These are phyloP conservation scores for Asclepias syriaca DNA, from an alignment of 257 asterid species.

Conservation along the genomic window DNA sequence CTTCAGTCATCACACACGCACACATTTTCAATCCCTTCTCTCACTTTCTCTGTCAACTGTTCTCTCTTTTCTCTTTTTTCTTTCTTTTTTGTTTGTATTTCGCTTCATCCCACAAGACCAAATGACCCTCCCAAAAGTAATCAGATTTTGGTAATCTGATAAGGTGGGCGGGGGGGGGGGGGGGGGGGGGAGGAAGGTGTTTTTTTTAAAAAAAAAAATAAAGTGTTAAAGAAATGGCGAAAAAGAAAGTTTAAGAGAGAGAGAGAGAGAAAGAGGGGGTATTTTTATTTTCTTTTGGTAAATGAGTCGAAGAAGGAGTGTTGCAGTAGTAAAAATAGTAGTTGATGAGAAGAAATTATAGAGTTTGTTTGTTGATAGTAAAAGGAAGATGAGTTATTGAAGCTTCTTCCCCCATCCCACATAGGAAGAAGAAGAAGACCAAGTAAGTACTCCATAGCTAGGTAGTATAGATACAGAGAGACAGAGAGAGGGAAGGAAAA, in stretches of 20 bases:
- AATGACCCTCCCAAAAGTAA: constrained; percentile 18
- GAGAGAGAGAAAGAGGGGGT: constrained; percentile 5
- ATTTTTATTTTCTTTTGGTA: background rate
- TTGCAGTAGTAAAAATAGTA: constrained; percentile 19
- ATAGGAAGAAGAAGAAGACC: background rate
- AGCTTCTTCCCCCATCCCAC: background rate
- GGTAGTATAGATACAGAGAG: constrained; percentile 14
- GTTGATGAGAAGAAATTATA: constrained; percentile 26
- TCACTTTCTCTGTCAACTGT: constrained; percentile 14
- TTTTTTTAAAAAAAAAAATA: background rate
- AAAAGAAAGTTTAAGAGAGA: constrained; percentile 11
- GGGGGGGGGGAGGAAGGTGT: constrained; percentile 7
- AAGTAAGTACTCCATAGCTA: constrained; percentile 4
- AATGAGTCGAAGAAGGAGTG: constrained; percentile 32
- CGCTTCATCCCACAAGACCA: constrained; percentile 26
- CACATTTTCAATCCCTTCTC: constrained; percentile 19
- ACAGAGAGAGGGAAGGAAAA: constrained; percentile 11
- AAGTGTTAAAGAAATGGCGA: constrained; percentile 5
- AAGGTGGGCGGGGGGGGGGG: background rate
- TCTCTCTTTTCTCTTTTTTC: constrained; percentile 7
- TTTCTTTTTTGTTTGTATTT: background rate
- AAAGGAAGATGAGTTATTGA: constrained; percentile 6
- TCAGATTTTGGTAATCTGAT: constrained; percentile 28
- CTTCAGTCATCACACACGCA: constrained; percentile 22
- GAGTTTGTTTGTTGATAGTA: constrained; percentile 5